Conservation (phyloP, 768 basidiomycete genomes). For the Lactarius hengduanensis region DNA sequence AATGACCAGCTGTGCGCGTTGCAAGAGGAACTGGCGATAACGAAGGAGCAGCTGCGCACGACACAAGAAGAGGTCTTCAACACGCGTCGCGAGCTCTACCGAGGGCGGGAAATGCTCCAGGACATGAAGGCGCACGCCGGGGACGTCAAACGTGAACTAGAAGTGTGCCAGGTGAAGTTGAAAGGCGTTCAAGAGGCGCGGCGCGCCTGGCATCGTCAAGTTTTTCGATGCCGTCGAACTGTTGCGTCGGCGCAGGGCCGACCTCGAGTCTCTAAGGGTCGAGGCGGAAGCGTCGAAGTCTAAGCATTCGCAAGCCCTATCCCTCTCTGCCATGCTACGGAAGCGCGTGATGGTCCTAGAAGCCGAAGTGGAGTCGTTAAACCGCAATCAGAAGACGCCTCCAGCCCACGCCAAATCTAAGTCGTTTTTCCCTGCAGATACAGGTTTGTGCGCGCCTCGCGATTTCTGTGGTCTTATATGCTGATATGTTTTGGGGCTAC, state of each 20-base stretch:
- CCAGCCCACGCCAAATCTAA: neutral
- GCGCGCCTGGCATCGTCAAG: neutral
- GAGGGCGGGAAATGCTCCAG: neutral
- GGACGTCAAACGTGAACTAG: neutral
- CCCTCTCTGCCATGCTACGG: neutral
- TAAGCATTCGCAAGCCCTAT: neutral
- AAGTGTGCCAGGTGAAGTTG: neutral
- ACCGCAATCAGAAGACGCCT: neutral
- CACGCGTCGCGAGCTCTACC: neutral
- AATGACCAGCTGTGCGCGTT: neutral
- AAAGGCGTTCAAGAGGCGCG: conserved; percentile 9
- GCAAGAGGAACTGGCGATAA: neutral
- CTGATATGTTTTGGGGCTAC: neutral
- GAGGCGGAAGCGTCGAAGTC: neutral
- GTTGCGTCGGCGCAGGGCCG: neutral
- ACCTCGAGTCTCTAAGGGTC: conserved; percentile 8
- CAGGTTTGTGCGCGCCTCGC: neutral
- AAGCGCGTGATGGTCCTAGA: conserved; percentile 10
- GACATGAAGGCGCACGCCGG: neutral
- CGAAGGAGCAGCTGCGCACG: neutral
- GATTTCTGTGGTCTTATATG: neutral
- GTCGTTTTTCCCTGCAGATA: neutral
- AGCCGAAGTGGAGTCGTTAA: conserved; percentile 11
- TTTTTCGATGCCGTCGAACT: neutral
- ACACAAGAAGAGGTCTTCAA: neutral